phyloP scores from a whole-genome alignment of 305 asterid genomes.

The Andrographis paniculata region DNA sequence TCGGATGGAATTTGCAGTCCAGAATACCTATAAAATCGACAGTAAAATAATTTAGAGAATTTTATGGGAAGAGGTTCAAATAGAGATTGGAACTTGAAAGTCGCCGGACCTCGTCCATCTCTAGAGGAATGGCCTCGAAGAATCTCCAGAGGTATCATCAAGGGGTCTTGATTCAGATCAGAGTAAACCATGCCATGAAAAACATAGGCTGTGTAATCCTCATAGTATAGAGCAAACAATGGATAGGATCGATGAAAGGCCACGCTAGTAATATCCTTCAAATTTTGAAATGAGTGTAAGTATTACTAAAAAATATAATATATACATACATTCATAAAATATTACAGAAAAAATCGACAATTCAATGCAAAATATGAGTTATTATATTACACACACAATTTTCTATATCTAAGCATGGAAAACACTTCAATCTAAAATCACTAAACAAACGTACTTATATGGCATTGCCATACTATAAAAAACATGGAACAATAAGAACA shows the following conservation, averaged over 20 bases:
- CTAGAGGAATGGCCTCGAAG: constrained; percentile 74
- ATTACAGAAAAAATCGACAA: not conserved
- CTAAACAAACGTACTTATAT: no score
- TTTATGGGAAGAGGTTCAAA: no score
- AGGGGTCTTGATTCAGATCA: constrained; percentile 80
- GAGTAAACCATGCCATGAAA: constrained; percentile 96
- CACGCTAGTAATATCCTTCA: constrained; percentile 69
- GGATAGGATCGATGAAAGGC: constrained; percentile 89
- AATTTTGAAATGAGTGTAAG: no score
- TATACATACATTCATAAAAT: no score
- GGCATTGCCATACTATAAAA: not conserved
- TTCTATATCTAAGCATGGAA: no score
- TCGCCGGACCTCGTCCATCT: constrained; percentile 58
- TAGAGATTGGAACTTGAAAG: no score
- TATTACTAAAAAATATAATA: no score
- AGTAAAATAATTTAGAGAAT: not conserved
- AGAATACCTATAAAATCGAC: constrained; percentile 52
- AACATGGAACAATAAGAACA: not conserved
- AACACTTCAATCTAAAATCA: no score
- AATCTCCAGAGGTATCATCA: constrained; percentile 79
- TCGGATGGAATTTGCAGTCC: constrained; percentile 94
- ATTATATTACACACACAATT: no score
- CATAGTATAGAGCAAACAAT: constrained; percentile 82
- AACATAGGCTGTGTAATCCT: constrained; percentile 80
- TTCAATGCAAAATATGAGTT: no score